Evolutionary conservation across 148 eudicot species (phyloP), one percentile per base, ranked within the genome.

Genomic region (Rhododendron kiyosumense): DNA sequence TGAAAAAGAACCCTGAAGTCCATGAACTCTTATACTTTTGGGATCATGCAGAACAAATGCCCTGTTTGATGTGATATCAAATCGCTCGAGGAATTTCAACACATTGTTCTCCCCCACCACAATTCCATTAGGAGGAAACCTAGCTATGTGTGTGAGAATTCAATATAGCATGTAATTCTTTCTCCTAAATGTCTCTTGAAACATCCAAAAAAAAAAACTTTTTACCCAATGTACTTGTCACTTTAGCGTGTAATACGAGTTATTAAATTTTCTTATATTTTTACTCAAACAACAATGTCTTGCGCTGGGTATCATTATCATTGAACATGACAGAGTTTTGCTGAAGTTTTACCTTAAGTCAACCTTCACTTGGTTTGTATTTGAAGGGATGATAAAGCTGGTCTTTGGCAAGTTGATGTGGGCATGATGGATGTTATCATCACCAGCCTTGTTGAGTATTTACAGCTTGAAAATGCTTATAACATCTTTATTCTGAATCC

Each of bases 321-420:
- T 78, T 41, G 48, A 20, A 78, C 51, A 43, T n/a, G n/a, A n/a
- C n/a, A n/a, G 63, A 20, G 36, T 81, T 82, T 81, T 52, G 77
- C 52, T 46, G 38, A 73, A 73, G 45, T 78, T 34, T 80, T 46
- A 71, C 52, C 81, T 67, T 76, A 9, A 87, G 32, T 45, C 41
- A 61, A 51, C 79, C 51, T n/a, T 49, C 80, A 73, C 65, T 26
- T 67, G 36, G 82, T 84, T 84, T 88, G 86, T 88, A 34, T 67
- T 85, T 51, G 57, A 91, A 96, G 98, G 83, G 93, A 88, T 83
- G 92, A 85, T 46, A 85, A 85, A 26, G 85, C 87, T 84, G 91
- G 83, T 86, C 87, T 92, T 84, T 94, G 96, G 99, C 99, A 96
- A 93, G 99, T 96, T 52, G 99, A 96, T 87, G 83, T 95, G 90